These are phyloP conservation scores for Funneliformis geosporum DNA, from an alignment of 192 early-diverging fungal species.

Conservation along the genomic window DNA sequence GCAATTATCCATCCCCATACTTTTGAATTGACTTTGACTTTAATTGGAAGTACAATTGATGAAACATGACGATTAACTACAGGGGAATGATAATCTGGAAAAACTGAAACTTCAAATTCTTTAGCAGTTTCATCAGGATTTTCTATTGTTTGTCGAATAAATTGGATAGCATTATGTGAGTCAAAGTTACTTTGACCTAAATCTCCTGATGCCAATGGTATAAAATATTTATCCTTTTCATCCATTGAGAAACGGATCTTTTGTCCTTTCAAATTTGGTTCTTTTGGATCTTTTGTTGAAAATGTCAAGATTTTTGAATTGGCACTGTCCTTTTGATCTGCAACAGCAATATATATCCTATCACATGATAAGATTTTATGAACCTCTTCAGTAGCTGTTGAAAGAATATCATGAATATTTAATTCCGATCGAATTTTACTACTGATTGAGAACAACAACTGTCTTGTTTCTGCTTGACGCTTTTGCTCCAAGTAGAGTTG, in stretches of 20 bases:
- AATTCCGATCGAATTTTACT: slow-evolving; percentile 44
- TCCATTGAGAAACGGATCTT: not conserved
- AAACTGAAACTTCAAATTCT: not conserved
- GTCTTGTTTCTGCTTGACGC: slow-evolving; percentile 42
- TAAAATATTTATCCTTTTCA: not conserved
- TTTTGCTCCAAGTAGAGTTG: slow-evolving; percentile 47
- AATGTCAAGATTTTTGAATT: not conserved
- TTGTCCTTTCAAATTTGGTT: not conserved
- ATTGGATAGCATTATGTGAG: not conserved
- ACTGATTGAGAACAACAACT: slow-evolving; percentile 45
- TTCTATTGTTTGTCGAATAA: no score
- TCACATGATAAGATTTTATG: slow-evolving; percentile 43
- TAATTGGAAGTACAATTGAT: slow-evolving; percentile 1
- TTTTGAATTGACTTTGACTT: not conserved
- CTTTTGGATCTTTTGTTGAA: not conserved
- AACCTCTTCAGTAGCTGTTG: slow-evolving; percentile 39
- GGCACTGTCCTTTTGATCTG: not conserved
- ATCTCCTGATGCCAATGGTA: no score
- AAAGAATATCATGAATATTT: slow-evolving; percentile 36
- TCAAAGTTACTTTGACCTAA: not conserved
- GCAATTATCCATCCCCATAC: slow-evolving; percentile 25
- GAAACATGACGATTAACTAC: slow-evolving; percentile 2
- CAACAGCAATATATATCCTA: slow-evolving; percentile 35
- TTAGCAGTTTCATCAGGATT: not conserved
- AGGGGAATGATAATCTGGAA: not conserved